phyloP scores from a whole-genome alignment of 1,284 basidiomycete genomes.

The Ustilago tritici region DNA sequence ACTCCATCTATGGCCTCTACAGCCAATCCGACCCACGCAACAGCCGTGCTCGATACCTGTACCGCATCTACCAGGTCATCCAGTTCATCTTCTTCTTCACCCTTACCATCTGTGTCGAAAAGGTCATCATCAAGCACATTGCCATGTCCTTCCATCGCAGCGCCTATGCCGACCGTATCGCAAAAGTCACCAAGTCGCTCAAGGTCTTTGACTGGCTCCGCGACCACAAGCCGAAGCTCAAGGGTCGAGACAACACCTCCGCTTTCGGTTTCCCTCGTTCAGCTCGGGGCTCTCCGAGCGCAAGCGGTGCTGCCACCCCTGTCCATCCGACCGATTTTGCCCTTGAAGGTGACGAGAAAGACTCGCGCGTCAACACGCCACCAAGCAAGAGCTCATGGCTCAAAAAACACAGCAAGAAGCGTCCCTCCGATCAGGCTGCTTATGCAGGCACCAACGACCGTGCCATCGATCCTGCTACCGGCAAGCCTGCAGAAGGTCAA shows the following conservation, averaged over 20 bases:
- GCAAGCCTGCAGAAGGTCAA: slow-evolving; percentile 39
- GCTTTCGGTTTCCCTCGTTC: slow-evolving; percentile 71
- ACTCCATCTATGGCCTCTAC: slow-evolving; percentile 62
- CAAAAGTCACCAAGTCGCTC: slow-evolving; percentile 74
- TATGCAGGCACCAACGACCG: slow-evolving; percentile 19
- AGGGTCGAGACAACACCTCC: slow-evolving; percentile 69
- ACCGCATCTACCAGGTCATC: slow-evolving; percentile 66
- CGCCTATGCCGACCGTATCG: slow-evolving; percentile 80
- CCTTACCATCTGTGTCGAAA: slow-evolving; percentile 62
- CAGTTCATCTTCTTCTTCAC: slow-evolving; percentile 67
- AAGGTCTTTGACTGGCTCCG: slow-evolving; percentile 78
- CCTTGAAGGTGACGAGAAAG: slow-evolving; percentile 18
- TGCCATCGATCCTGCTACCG: slow-evolving; percentile 41
- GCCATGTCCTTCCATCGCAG: slow-evolving; percentile 76
- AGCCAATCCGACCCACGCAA: slow-evolving; percentile 31
- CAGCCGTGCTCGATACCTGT: slow-evolving; percentile 58
- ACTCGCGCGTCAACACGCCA: slow-evolving; percentile 17
- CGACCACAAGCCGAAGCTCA: slow-evolving; percentile 76
- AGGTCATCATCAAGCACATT: slow-evolving; percentile 65
- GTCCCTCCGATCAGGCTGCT: slow-evolving; percentile 37
- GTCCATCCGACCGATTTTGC: slow-evolving; percentile 34
- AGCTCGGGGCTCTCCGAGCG: slow-evolving; percentile 34
- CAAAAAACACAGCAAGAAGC: slow-evolving; percentile 61
- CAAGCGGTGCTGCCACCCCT: slow-evolving; percentile 40
- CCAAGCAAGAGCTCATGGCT: slow-evolving; percentile 44